Conservation (phyloP, 352 stramenopile genomes). For the Pythium diclinum region DNA sequence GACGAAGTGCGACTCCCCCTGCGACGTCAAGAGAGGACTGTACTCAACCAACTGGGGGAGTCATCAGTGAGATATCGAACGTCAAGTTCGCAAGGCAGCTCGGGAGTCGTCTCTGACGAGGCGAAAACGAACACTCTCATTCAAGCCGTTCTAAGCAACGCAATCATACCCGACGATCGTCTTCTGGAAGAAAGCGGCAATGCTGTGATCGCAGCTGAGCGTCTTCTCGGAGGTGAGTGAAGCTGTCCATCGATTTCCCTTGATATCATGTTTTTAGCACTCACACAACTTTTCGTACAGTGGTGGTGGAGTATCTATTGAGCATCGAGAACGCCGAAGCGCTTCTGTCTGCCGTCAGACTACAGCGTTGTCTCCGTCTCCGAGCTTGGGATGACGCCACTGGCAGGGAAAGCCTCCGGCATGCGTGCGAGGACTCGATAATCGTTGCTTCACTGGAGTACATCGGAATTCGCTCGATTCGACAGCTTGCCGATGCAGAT, state of each 20-base stretch:
- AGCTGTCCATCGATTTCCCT: not conserved
- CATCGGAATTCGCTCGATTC: conserved; percentile 30
- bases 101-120: conserved; percentile 13
- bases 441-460: conserved; percentile 28
- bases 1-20: conserved; percentile 29
- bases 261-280: conserved; percentile 4
- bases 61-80: conserved; percentile 19
- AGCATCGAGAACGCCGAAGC: conserved; percentile 16
- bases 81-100: conserved; percentile 13
- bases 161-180: conserved; percentile 8
- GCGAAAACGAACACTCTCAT: conserved; percentile 39
- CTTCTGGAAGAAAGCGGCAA: conserved; percentile 25
- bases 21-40: conserved; percentile 31
- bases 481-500: conserved; percentile 24
- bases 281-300: conserved; percentile 7
- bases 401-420: conserved; percentile 18
- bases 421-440: conserved; percentile 19
- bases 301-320: conserved; percentile 22
- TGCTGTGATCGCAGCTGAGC: conserved; percentile 19
- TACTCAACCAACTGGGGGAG: conserved; percentile 31
- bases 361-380: conserved; percentile 29
- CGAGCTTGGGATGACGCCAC: conserved; percentile 30
- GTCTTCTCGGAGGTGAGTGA: conserved; percentile 33
- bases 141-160: conserved; percentile 32
- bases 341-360: conserved; percentile 18